Base-by-base conservation (phyloP, 2,329 filamentous ascomycete genomes). In the Xylaria sp. region DNA sequence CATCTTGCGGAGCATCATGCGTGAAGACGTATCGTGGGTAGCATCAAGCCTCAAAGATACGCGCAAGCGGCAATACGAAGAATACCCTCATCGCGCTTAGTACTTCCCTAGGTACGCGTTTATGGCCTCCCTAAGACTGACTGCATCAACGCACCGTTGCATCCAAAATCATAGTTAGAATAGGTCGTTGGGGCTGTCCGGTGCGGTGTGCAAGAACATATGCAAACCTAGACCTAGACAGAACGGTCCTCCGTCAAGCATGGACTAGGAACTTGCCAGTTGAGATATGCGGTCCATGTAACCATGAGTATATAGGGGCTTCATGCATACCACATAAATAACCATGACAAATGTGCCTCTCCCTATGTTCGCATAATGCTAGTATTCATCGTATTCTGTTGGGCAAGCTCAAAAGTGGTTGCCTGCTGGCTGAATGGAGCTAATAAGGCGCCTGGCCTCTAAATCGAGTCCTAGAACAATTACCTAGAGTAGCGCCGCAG, bases 271-370 rank as follows among this genome's bases (percentile, higher is more conserved):
- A 59, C 21, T 17, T 34, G 42, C 11, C 32, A 50, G 34, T 53
- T 42, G 9, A 53, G 51, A 42, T n/a, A 61, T 8, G 57, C 39
- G 24, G 24, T 21, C 48, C 21, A 2, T 56, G n/a, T 5, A 34
- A 48, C 39, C 19, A 50, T 24, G 34, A 12, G 27, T 34, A 21
- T 62, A n/a, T 42, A 39, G 24, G 4, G 24, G 32, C 53, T 21
- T 32, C 14, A 53, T 62, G n/a, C 32, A 39, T 47, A 48, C 57
- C 19, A 27, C 19, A 62, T 39, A 17, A 30, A 34, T 19, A 47
- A 62, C 27, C 7, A 53, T 55, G 61, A 63, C 27, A 51, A 58
- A 45, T 63, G 34, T 47, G 32, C 42, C 27, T 60, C 24, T 53
- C 17, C 19, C 50, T 24, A 17, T 24, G 12, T 11, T 6, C 34